Evolutionary conservation across 2,329 filamentous ascomycete genomes (phyloP).

Genomic region (Lasiodiplodia sp.): DNA sequence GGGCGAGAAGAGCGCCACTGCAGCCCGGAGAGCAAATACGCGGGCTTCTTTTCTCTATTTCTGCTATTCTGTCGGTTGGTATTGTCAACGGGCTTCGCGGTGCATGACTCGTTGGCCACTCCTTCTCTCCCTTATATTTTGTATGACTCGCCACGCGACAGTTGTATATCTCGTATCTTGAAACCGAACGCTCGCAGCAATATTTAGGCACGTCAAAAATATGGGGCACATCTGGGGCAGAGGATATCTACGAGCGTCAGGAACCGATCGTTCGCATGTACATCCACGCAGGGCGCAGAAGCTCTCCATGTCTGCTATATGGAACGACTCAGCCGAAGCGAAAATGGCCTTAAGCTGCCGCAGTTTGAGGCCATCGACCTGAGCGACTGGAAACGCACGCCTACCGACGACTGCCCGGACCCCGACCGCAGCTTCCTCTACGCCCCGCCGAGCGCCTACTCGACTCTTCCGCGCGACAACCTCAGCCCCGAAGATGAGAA

Average conservation of each 20-base stretch:
- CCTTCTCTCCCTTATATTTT: slow-evolving; percentile 18
- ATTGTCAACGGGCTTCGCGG: not conserved
- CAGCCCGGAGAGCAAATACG: not conserved
- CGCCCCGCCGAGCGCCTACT: not conserved
- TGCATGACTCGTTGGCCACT: slow-evolving; percentile 13
- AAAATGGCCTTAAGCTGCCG: slow-evolving; percentile 5
- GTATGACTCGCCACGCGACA: slow-evolving; percentile 25
- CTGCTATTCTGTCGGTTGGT: not conserved
- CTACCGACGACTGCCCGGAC: slow-evolving; percentile 1
- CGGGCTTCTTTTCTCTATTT: not conserved
- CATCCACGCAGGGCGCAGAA: slow-evolving; percentile 26
- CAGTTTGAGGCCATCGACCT: slow-evolving; percentile 16
- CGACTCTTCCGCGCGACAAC: not conserved
- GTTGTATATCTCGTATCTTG: slow-evolving; percentile 19
- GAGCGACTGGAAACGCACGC: slow-evolving; percentile 12
- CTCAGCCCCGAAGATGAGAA: not conserved
- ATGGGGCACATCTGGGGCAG: slow-evolving; percentile 20
- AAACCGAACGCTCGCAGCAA: slow-evolving; percentile 8
- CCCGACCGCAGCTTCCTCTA: slow-evolving; percentile 12
- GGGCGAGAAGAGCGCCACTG: not conserved
- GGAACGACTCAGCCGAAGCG: slow-evolving; percentile 15
- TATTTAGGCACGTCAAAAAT: slow-evolving; percentile 17
- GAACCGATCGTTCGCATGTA: slow-evolving; percentile 7
- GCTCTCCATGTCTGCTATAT: slow-evolving; percentile 20
- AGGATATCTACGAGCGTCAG: slow-evolving; percentile 19